phyloP scores from a whole-genome alignment of 805 yeast genomes.

The Blastobotrys muscicola region DNA sequence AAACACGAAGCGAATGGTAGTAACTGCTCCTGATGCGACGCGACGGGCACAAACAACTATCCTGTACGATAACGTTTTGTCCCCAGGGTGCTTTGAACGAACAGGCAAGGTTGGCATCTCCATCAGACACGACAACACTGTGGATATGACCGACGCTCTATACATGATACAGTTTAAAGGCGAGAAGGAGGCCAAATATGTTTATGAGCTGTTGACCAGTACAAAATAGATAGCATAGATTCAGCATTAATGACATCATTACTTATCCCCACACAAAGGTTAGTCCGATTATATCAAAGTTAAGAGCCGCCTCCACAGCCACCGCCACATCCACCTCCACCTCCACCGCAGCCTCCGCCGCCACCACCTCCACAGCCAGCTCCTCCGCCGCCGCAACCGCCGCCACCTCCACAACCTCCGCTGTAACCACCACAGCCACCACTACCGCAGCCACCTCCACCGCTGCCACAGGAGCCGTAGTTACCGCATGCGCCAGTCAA shows the following conservation, averaged over 20 bases:
- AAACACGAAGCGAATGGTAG: background rate
- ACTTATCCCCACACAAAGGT: too few relatives aligned
- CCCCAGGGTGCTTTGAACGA: slow-evolving; percentile 5
- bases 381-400: too few relatives aligned
- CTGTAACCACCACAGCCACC: too few relatives aligned
- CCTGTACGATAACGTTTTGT: background rate
- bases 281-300: too few relatives aligned
- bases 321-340: too few relatives aligned
- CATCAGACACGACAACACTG: slow-evolving; percentile 5
- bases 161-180: slow-evolving; percentile 24
- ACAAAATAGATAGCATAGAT: background rate
- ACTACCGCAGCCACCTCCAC: too few relatives aligned
- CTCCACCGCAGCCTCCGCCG: too few relatives aligned
- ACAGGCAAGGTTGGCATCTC: slow-evolving; percentile 14
- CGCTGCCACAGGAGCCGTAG: too few relatives aligned
- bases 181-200: slow-evolving; percentile 21
- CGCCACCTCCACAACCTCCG: too few relatives aligned
- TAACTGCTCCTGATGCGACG: background rate
- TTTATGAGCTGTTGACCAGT: slow-evolving; percentile 11
- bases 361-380: too few relatives aligned
- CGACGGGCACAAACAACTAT: background rate
- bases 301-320: too few relatives aligned
- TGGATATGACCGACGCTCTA: slow-evolving; percentile 6
- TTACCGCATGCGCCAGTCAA: too few relatives aligned
- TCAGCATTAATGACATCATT: background rate